Base-by-base conservation (phyloP, 495 filamentous ascomycete species). In the Aspergillus campestris region DNA sequence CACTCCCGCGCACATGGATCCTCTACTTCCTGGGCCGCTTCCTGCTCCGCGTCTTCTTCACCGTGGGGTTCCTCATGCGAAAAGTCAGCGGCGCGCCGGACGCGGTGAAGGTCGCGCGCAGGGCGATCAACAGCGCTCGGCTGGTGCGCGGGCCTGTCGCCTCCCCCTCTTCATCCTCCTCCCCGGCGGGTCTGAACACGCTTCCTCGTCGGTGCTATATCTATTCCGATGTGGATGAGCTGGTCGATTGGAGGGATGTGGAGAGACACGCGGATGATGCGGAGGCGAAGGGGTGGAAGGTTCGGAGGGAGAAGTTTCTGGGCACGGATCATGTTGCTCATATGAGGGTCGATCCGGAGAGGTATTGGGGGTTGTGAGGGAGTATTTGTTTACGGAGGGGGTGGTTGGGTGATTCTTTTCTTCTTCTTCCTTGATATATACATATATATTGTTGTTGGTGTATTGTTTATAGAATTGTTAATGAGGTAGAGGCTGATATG, bases 321-420 rank as follows among this genome's bases (percentile, higher is more conserved):
- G 62, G 57, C 0, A 59, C 70, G 32, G 52, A 58, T 35, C 70
- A 75, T 65, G 69, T 75, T 38, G 58, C 55, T 11, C 69, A 72
- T 60, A 68, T 72, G 65, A 62, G 52, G 38, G 47, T 47, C 7
- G 67, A 71, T 35, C 60, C 66, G 3, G 63, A 61, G 34, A 55
- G 68, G 10, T 75, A 75, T 44, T 75, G 70, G 69, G 46, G 6
- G 58, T 70, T 41, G 55, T 75, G 27, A 58, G 51, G 40, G 44
- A 29, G 15, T 46, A 42, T 38, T 27, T 47, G 34, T 36, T 7
- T 40, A 3, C n/a, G 29, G 18, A 35, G 18, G 18, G 18, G 18
- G 28, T 45, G 34, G 32, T n/a, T 32, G n/a, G 36, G 14, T 7
- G 27, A 15, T 34, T 3, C 1, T 14, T 6, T 37, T n/a, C 14